phyloP scores from a whole-genome alignment of 2,329 filamentous ascomycete genomes.

The Colletotrichum graminicola region DNA sequence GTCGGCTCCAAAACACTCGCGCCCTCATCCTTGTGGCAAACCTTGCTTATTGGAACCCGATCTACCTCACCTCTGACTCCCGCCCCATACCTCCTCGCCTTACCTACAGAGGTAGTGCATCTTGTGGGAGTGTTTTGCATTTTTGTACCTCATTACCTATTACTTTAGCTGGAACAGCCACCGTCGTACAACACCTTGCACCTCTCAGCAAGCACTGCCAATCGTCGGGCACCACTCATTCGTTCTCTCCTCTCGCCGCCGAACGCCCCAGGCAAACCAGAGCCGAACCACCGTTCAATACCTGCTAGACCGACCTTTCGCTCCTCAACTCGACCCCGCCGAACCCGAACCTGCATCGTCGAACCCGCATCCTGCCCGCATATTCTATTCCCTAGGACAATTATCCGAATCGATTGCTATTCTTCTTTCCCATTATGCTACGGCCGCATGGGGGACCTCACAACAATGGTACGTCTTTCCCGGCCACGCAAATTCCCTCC shows the following conservation, averaged over 20 bases:
- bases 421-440: slow-evolving; percentile 54
- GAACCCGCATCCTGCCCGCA: slow-evolving; percentile 39
- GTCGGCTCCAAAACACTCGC: slow-evolving; percentile 23
- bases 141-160: slow-evolving; percentile 26
- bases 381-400: slow-evolving; percentile 12
- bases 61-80: slow-evolving; percentile 19
- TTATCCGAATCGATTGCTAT: slow-evolving; percentile 30
- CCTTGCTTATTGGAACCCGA: slow-evolving; percentile 25
- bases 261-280: slow-evolving; percentile 22
- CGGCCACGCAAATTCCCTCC: slow-evolving; percentile 14
- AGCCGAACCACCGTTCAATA: slow-evolving; percentile 26
- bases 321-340: slow-evolving; percentile 42
- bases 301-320: slow-evolving; percentile 17
- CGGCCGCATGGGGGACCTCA: slow-evolving; percentile 58
- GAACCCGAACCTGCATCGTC: slow-evolving; percentile 40
- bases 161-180: slow-evolving; percentile 35
- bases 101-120: slow-evolving; percentile 17
- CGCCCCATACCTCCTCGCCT: slow-evolving; percentile 13
- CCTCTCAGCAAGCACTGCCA: slow-evolving; percentile 18
- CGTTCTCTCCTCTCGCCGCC: slow-evolving; percentile 9
- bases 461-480: slow-evolving; percentile 53
- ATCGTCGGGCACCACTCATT: slow-evolving; percentile 25
- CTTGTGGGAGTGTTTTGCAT: slow-evolving; percentile 24
- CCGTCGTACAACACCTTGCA: slow-evolving; percentile 22
- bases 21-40: slow-evolving; percentile 39